Percentiles rank a stretch among this genome's conserved stretches.
These are phyloP conservation scores for Citrus mangshanensis DNA, from an alignment of 345 rosid species.

Conservation along the genomic window DNA sequence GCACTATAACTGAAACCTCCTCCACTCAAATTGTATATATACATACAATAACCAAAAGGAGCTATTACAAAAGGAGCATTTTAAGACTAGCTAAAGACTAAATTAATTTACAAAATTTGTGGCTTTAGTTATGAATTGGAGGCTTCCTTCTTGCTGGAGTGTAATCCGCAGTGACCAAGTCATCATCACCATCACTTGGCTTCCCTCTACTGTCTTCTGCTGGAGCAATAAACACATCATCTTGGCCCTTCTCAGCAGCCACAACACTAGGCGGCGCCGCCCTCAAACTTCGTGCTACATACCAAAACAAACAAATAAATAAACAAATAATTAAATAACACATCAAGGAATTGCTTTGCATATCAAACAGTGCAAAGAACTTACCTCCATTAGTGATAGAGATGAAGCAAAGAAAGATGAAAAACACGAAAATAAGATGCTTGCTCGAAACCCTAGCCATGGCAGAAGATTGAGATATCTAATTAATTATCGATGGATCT, in stretches of 20 bases:
- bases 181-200: conserved; percentile 17
- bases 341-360: background rate
- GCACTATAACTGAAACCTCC: background rate
- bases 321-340: background rate
- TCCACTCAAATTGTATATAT: background rate
- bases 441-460: conserved; percentile 38
- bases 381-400: conserved; percentile 35
- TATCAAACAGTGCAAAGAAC: background rate
- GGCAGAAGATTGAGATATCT: background rate
- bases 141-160: conserved; percentile 58
- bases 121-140: conserved; percentile 55
- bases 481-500: background rate
- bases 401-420: conserved; percentile 42
- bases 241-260: background rate
- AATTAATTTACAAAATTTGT: conserved; percentile 1
- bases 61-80: background rate
- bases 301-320: background rate
- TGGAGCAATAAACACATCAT: background rate
- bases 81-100: background rate
- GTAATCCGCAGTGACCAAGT: conserved; percentile 47
- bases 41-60: background rate
- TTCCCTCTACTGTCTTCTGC: conserved; percentile 15
- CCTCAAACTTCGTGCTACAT: conserved; percentile 46
- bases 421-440: conserved; percentile 31
- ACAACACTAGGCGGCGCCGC: conserved; percentile 1